Conservation (phyloP, 2,329 filamentous ascomycete genomes). For the Fusarium piperis region DNA sequence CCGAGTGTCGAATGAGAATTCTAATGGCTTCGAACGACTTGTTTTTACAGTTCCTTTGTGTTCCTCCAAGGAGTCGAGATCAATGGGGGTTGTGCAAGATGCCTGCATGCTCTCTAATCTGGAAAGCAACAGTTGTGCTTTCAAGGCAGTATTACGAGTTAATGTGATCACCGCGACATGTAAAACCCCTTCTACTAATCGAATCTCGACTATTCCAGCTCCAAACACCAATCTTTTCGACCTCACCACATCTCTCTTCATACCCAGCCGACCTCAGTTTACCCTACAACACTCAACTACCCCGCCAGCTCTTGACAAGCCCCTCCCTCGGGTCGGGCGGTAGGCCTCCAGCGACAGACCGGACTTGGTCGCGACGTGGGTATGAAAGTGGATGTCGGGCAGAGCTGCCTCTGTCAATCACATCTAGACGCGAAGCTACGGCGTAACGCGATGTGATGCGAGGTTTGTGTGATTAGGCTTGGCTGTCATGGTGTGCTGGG, state of each 20-base stretch:
- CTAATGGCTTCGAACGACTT: background rate
- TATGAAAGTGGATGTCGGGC: slow-evolving; percentile 13
- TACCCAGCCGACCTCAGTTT: background rate
- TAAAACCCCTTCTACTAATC: no score
- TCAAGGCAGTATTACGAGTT: background rate
- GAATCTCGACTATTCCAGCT: background rate
- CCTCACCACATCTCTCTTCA: background rate
- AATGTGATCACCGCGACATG: background rate
- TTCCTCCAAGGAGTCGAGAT: background rate
- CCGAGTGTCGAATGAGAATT: background rate
- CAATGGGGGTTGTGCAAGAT: background rate
- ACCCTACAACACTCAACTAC: background rate
- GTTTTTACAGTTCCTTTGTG: background rate
- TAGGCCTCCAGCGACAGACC: background rate
- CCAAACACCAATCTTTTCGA: background rate
- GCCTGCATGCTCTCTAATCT: background rate
- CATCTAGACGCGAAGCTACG: background rate
- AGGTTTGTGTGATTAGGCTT: slow-evolving; percentile 10
- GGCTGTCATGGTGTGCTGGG: slow-evolving; percentile 9
- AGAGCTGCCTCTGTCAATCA: background rate
- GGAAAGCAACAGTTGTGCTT: no score
- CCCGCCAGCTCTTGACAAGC: background rate
- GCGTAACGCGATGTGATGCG: slow-evolving; percentile 9
- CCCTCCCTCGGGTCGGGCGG: slow-evolving; percentile 30
- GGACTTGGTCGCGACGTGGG: background rate